Evolutionary conservation across 805 yeast species (phyloP), one percentile per base, ranked within the genome.

Genomic region (Ogataea haglerorum): DNA sequence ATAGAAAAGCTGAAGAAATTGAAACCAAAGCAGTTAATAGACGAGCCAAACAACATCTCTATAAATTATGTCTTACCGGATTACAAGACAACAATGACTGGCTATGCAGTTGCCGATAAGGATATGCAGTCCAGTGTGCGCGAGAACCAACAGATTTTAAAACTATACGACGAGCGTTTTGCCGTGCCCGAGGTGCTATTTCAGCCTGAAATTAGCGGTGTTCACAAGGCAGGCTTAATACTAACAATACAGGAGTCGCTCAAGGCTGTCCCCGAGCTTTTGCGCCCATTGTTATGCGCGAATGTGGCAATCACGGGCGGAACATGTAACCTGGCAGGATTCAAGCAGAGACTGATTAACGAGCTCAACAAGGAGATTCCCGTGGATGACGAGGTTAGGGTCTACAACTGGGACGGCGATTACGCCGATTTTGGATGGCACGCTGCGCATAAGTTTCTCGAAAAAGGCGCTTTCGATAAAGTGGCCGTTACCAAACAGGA

Each of bases 231-330:
- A 0, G 97, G 96, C 10, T 62, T 95, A 15, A 74, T 83, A 0
- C 84, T 79, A 44, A 70, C 84, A 0, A 75, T 87, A 2, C 75
- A 82, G 30, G 88, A 86, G 45, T 68, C 85, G 21, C 68, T 93
- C 5, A 69, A 75, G 54, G 67, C 80, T 12, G 72, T 85, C 24
- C 96, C 97, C 0, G 88, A 80, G 47, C 72, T 83, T 4, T 58
- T 82, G 2, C 65, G 86, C 36, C 95, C 96, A 0, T 63, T 93
- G 38, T 67, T 93, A 36, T 78, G 80, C 53, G 80, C 91, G 3
- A 93, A 93, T 60, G 77, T 93, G 10, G 78, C 79, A 14, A 67
- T 89, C 9, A 76, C 80, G 1, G 99, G 99, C 0, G 99, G 99
- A 0, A 81, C 82, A 13, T 72, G 86, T 36, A 76, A 80, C 36